These are phyloP conservation scores for Diplodia sapinea DNA, from an alignment of 2,329 filamentous ascomycete species.

Conservation along the genomic window DNA sequence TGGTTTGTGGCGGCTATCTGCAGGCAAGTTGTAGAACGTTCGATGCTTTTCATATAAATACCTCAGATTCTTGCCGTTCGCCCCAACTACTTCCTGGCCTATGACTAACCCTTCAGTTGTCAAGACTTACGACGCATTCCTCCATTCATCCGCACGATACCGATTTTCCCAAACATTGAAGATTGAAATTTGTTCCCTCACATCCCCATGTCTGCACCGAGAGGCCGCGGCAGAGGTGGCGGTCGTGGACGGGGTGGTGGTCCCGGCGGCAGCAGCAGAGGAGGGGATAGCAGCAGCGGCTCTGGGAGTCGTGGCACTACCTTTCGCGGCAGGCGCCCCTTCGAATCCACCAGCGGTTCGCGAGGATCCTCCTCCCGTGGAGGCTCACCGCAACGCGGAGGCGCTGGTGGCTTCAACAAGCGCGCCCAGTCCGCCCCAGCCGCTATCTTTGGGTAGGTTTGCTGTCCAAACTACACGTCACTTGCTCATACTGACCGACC, in stretches of 20 bases:
- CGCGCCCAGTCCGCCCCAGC: conserved; percentile 18
- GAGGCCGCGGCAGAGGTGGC: conserved; percentile 31
- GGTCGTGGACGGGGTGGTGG: conserved; percentile 24
- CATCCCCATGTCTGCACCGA: conserved; percentile 28
- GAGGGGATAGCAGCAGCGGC: conserved; percentile 32
- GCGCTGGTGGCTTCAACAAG: conserved; percentile 16
- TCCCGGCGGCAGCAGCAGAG: conserved; percentile 13
- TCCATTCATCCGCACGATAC: background rate
- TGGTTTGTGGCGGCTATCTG: conserved; percentile 4
- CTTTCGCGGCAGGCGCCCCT: conserved; percentile 25
- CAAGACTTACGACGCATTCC: background rate
- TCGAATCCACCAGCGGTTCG: conserved; percentile 28
- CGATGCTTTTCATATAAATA: background rate
- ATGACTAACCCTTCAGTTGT: background rate
- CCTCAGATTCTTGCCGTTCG: background rate
- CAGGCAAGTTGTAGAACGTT: conserved; percentile 23
- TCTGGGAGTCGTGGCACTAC: conserved; percentile 28
- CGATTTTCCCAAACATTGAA: background rate
- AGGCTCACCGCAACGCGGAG: conserved; percentile 24
- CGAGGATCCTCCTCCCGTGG: conserved; percentile 26
- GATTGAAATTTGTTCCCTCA: background rate
- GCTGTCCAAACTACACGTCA: background rate
- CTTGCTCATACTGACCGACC: background rate
- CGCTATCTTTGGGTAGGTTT: conserved; percentile 29
- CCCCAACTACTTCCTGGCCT: background rate